Percentiles rank a stretch among this genome's conserved stretches.
These are phyloP conservation scores for Kazachstania kunashirensis DNA, from an alignment of 805 yeast species.

Conservation along the genomic window DNA sequence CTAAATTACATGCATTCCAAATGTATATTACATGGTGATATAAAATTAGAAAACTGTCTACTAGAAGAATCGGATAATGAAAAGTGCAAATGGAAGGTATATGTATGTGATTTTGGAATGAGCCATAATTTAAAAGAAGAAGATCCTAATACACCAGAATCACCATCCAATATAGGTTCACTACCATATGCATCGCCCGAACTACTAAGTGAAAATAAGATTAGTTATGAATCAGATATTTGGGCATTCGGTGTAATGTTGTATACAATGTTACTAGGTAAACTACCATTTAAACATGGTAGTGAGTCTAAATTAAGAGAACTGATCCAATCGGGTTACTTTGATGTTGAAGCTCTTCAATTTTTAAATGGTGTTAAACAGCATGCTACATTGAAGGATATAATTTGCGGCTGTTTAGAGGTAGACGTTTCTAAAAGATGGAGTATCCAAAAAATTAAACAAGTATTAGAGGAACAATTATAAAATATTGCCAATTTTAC, in stretches of 20 bases:
- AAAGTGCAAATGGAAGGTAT: slow-evolving; percentile 29
- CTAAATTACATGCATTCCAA: slow-evolving; percentile 54
- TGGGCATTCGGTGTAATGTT: slow-evolving; percentile 86
- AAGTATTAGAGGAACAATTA: not conserved
- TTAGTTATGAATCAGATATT: slow-evolving; percentile 63
- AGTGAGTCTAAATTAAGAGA: slow-evolving; percentile 72
- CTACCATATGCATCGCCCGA: slow-evolving; percentile 92
- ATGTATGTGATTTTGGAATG: slow-evolving; percentile 91
- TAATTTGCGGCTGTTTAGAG: slow-evolving; percentile 46
- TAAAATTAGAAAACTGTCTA: slow-evolving; percentile 73
- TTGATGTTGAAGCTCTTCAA: slow-evolving; percentile 38
- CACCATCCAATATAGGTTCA: slow-evolving; percentile 55
- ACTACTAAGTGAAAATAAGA: slow-evolving; percentile 31
- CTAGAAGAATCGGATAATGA: slow-evolving; percentile 34
- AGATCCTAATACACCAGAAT: not conserved
- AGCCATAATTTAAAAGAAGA: slow-evolving; percentile 26
- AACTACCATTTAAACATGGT: slow-evolving; percentile 74
- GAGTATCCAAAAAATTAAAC: slow-evolving; percentile 35
- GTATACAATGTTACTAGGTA: slow-evolving; percentile 64
- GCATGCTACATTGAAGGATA: slow-evolving; percentile 17
- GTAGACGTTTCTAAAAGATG: slow-evolving; percentile 43
- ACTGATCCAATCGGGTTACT: slow-evolving; percentile 59
- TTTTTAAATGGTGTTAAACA: slow-evolving; percentile 28
- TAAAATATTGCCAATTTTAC: too few relatives aligned
- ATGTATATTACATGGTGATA: slow-evolving; percentile 65